Conservation (phyloP, 768 basidiomycete genomes). For the Ramaria sp. region DNA sequence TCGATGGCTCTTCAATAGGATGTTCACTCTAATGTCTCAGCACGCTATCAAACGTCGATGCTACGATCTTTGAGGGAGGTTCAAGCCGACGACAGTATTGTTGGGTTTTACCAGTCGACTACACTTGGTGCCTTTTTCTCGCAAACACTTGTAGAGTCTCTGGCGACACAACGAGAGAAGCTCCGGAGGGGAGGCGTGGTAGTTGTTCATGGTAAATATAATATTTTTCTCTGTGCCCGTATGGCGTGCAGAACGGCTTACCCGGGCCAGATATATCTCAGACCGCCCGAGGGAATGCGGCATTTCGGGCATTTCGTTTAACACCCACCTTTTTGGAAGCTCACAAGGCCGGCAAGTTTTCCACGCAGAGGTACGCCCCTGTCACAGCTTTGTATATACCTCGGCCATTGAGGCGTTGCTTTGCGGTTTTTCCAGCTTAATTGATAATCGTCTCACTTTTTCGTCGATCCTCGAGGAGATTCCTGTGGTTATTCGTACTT, state of each 20-base stretch:
- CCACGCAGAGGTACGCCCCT: slow-evolving; percentile 58
- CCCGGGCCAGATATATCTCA: slow-evolving; percentile 54
- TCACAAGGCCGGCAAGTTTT: slow-evolving; percentile 76
- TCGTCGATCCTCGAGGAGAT: slow-evolving; percentile 80
- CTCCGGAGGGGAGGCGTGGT: slow-evolving; percentile 80
- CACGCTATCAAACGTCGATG: slow-evolving; percentile 77
- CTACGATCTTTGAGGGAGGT: slow-evolving; percentile 84
- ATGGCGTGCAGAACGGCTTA: slow-evolving; percentile 14
- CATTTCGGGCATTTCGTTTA: slow-evolving; percentile 82
- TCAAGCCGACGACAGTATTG: slow-evolving; percentile 80
- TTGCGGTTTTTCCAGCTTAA: slow-evolving; percentile 40
- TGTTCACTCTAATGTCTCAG: slow-evolving; percentile 24
- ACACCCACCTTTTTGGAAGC: slow-evolving; percentile 74
- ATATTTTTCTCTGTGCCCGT: slow-evolving; percentile 8
- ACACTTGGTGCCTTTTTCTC: slow-evolving; percentile 79
- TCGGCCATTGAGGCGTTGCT: background rate
- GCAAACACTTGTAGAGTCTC: slow-evolving; percentile 70
- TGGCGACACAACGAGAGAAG: slow-evolving; percentile 77
- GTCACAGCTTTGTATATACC: background rate
- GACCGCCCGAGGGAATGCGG: slow-evolving; percentile 72
- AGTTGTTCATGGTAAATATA: slow-evolving; percentile 61
- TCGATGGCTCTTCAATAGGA: background rate
- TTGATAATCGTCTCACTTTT: slow-evolving; percentile 73
- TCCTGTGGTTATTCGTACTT: slow-evolving; percentile 75
- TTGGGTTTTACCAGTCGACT: slow-evolving; percentile 91